Base-by-base conservation (phyloP, 768 basidiomycete genomes). In the Hygrophoropsis aurantiaca region DNA sequence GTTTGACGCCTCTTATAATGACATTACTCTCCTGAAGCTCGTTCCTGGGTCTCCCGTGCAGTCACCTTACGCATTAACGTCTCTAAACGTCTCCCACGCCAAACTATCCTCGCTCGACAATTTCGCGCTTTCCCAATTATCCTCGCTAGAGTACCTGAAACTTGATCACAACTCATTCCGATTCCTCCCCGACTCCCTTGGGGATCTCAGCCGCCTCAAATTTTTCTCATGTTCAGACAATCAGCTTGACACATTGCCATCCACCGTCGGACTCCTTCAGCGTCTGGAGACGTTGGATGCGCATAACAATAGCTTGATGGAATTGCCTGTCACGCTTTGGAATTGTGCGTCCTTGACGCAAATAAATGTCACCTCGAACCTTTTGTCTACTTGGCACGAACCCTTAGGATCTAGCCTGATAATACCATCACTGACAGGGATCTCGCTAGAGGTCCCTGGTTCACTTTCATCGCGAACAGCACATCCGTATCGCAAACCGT, bases 201-300 rank as follows among this genome's bases (percentile, higher is more conserved):
- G 87, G 38, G 78, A 84, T 19, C 80, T 98, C 34, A 69, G 65
- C 20, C 78, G 78, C 49, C 80, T 99, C 27, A 74, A 84, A 55
- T 73, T 70, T 0, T 77, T 99, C 5, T 88, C 87, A 10, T 91
- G 90, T 60, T 89, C 90, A n/a, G 90, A 97, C 65, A 98, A 98
- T 68, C 79, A 85, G 54, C 77, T 99, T 16, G 80, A 81, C 45
- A 66, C 75, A 13, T 75, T 98, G 0, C 97, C 97, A 0, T 64
- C 73, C 11, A 81, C 79, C 34, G 84, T 98, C 40, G 92, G 92
- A 11, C 72, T 73, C 7, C 73, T 98, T 37, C 81, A 82, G 66
- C 82, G 80, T 36, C 78, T 98, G 9, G 79, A 85, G 53, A 71
- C 68, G 2, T 75, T 99, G 34, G 91, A 97, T 54, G 87, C 87